phyloP scores from a whole-genome alignment of 345 rosid species.

The Noccaea caerulescens region DNA sequence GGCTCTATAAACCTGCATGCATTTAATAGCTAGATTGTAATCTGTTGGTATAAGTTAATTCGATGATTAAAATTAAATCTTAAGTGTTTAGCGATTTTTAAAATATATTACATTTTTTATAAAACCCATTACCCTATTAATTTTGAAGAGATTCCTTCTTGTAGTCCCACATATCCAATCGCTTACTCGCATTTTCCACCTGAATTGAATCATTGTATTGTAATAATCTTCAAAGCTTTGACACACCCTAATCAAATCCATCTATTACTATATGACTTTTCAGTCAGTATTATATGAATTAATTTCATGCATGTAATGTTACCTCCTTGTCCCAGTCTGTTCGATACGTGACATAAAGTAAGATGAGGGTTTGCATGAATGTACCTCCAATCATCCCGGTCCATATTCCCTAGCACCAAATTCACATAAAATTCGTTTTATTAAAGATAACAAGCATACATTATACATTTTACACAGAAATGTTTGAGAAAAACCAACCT shows the following conservation, averaged over 20 bases:
- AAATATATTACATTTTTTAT: too few relatives aligned
- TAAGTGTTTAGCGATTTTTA: too few relatives aligned
- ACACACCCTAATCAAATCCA: not conserved
- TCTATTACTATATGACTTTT: not conserved
- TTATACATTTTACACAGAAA: not conserved
- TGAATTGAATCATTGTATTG: conserved; percentile 34
- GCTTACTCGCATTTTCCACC: conserved; percentile 64
- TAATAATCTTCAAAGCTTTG: not conserved
- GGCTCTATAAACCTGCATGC: too few relatives aligned
- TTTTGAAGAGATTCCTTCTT: conserved; percentile 31
- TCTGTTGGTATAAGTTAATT: too few relatives aligned
- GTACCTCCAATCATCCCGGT: conserved; percentile 72
- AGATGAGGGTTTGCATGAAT: conserved; percentile 54
- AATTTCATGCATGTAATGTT: not conserved
- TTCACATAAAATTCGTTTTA: not conserved
- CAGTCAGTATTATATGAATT: not conserved
- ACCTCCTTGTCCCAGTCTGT: conserved; percentile 69
- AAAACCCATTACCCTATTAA: too few relatives aligned
- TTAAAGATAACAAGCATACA: not conserved
- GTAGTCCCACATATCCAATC: conserved; percentile 74
- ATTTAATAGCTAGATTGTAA: too few relatives aligned
- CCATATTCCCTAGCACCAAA: conserved; percentile 58
- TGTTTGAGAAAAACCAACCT: conserved; percentile 43
- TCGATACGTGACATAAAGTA: conserved; percentile 53
- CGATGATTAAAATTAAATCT: too few relatives aligned